phyloP scores from a whole-genome alignment of 345 rosid species.

The Triadica sebifera region DNA sequence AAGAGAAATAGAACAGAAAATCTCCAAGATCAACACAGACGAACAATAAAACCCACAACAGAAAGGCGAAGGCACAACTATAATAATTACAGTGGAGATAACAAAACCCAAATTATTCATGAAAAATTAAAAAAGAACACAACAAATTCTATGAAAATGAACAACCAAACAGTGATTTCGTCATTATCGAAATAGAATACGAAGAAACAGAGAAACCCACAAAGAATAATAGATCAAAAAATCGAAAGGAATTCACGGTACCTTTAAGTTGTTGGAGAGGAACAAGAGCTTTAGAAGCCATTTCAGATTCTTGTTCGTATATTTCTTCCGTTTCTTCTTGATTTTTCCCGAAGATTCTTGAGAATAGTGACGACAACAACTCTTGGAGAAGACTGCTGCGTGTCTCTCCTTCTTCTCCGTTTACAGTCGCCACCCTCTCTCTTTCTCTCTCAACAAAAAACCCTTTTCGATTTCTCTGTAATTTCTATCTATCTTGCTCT shows the following conservation, averaged over 20 bases:
- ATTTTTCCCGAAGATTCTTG: constrained; percentile 46
- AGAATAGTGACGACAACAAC: constrained; percentile 52
- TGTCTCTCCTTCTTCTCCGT: constrained; percentile 44
- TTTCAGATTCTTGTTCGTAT: constrained; percentile 32
- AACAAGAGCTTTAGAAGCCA: constrained; percentile 49
- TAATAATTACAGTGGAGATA: no score
- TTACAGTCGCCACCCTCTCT: constrained; percentile 53
- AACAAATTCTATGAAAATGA: no score
- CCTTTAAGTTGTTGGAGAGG: constrained; percentile 34
- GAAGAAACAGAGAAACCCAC: background rate
- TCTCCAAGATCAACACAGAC: no score
- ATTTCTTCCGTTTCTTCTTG: constrained; percentile 21
- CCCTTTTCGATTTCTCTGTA: no score
- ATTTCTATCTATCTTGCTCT: no score
- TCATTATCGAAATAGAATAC: background rate
- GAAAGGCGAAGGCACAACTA: no score
- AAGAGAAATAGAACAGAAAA: no score
- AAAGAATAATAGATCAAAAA: background rate
- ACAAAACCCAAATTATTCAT: no score
- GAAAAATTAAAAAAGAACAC: no score
- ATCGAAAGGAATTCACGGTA: background rate
- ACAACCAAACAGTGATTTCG: no score
- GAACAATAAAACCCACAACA: no score
- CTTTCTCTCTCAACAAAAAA: no score
- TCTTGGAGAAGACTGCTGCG: constrained; percentile 60